Evolutionary conservation across 2,329 filamentous ascomycete species (phyloP).

Genomic region (Colletotrichum kahawae): DNA sequence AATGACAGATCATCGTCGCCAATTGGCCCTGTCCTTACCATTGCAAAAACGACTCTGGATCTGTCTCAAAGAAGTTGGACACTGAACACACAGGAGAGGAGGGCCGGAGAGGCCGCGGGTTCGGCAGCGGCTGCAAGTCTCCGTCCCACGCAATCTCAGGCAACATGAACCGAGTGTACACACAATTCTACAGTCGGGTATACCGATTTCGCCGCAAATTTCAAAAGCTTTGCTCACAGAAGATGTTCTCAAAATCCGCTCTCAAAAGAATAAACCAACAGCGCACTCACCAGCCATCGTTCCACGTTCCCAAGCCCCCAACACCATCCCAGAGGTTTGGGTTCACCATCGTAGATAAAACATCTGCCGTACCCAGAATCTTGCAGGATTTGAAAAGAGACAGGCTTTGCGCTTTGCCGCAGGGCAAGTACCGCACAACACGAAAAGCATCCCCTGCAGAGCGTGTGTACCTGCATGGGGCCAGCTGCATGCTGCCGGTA

Average conservation of each 20-base stretch:
- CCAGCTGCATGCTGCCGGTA: slow-evolving; percentile 7
- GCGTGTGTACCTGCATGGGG: slow-evolving; percentile 6
- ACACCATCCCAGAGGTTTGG: background rate
- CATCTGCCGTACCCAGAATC: background rate
- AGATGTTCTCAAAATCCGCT: background rate
- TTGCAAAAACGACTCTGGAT: background rate
- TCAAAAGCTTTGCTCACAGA: background rate
- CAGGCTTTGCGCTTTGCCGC: background rate
- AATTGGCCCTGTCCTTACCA: background rate
- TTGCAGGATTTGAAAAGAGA: background rate
- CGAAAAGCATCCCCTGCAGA: background rate
- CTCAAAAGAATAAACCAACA: background rate
- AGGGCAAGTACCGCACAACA: background rate
- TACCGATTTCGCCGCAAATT: background rate
- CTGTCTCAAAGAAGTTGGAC: background rate
- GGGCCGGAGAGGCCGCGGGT: background rate
- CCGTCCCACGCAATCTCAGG: background rate
- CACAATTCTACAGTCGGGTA: background rate
- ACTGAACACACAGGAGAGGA: background rate
- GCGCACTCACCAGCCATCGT: background rate
- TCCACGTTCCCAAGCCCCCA: background rate
- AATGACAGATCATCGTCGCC: background rate
- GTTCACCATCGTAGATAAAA: background rate
- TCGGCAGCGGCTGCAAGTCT: slow-evolving; percentile 8
- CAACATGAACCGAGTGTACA: background rate